phyloP scores from a whole-genome alignment of 2,329 filamentous ascomycete species.

The Penicillium nordicum region DNA sequence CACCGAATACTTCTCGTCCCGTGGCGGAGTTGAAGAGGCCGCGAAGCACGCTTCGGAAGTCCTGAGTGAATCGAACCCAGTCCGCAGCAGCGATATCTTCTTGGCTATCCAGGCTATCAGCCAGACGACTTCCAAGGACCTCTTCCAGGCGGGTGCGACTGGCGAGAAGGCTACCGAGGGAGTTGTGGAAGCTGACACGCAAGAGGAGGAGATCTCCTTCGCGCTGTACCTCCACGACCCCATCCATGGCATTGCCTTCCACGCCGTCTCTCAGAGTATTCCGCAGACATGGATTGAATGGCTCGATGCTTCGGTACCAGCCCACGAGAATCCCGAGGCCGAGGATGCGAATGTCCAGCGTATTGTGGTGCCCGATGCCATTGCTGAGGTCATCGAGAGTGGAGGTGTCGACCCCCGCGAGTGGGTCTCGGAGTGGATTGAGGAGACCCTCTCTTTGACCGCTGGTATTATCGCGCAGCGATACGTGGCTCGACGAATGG shows the following conservation, averaged over 20 bases:
- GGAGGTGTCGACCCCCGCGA: slow-evolving; percentile 85
- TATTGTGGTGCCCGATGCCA: slow-evolving; percentile 67
- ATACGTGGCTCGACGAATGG: slow-evolving; percentile 93
- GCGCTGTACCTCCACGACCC: slow-evolving; percentile 81
- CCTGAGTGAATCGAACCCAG: slow-evolving; percentile 79
- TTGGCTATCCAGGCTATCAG: slow-evolving; percentile 86
- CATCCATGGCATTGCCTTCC: slow-evolving; percentile 84
- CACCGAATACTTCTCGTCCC: slow-evolving; percentile 73
- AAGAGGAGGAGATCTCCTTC: slow-evolving; percentile 65
- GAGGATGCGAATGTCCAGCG: slow-evolving; percentile 35
- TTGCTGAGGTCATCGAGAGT: slow-evolving; percentile 73
- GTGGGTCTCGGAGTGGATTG: slow-evolving; percentile 97
- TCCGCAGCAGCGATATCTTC: slow-evolving; percentile 91
- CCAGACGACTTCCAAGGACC: slow-evolving; percentile 59
- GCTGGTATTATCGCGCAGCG: slow-evolving; percentile 87
- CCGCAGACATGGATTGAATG: slow-evolving; percentile 85
- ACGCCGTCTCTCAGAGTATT: slow-evolving; percentile 75
- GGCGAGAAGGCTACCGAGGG: slow-evolving; percentile 32
- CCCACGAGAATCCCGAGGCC: slow-evolving; percentile 39
- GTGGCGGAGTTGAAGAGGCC: slow-evolving; percentile 76
- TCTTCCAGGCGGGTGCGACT: slow-evolving; percentile 62
- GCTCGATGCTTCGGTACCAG: slow-evolving; percentile 68
- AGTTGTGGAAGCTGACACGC: slow-evolving; percentile 35
- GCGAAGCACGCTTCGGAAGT: slow-evolving; percentile 75
- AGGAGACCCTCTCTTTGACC: slow-evolving; percentile 74